phyloP scores from a whole-genome alignment of 768 basidiomycete genomes.

The Termitomyces sp. region DNA sequence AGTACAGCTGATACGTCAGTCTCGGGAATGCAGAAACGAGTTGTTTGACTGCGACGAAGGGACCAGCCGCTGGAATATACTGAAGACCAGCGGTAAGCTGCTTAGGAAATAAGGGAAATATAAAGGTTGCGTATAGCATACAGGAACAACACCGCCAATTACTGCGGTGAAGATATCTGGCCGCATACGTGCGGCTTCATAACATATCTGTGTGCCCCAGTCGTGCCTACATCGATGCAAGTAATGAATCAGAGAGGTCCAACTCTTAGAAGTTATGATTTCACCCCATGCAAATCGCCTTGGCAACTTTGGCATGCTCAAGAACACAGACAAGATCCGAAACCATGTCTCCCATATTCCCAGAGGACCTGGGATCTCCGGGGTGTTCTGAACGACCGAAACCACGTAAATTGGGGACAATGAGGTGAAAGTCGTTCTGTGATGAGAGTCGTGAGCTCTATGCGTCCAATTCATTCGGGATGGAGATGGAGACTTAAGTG shows the following conservation, averaged over 20 bases:
- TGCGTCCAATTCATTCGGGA: neutral
- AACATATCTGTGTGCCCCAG: constrained; percentile 67
- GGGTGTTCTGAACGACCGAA: constrained; percentile 67
- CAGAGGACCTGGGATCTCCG: constrained; percentile 52
- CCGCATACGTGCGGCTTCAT: constrained; percentile 60
- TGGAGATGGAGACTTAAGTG: neutral
- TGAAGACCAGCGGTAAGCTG: constrained; percentile 18
- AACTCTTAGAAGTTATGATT: constrained; percentile 7
- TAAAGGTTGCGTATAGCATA: constrained; percentile 21
- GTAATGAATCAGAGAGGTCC: neutral
- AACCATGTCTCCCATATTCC: constrained; percentile 54
- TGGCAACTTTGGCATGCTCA: constrained; percentile 37
- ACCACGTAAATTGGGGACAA: constrained; percentile 62
- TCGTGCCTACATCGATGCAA: constrained; percentile 46
- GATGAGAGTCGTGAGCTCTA: neutral
- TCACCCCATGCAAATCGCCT: constrained; percentile 61
- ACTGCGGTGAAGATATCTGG: constrained; percentile 61
- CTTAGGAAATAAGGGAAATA: neutral
- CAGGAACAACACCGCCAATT: constrained; percentile 55
- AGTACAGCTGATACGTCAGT: constrained; percentile 61
- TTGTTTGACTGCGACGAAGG: constrained; percentile 39
- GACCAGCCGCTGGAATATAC: constrained; percentile 53
- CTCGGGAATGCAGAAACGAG: constrained; percentile 39
- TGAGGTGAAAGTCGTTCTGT: constrained; percentile 54
- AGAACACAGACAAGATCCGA: constrained; percentile 62